Evolutionary conservation across 345 rosid genomes (phyloP).

Genomic region (Kernera saxatilis): DNA sequence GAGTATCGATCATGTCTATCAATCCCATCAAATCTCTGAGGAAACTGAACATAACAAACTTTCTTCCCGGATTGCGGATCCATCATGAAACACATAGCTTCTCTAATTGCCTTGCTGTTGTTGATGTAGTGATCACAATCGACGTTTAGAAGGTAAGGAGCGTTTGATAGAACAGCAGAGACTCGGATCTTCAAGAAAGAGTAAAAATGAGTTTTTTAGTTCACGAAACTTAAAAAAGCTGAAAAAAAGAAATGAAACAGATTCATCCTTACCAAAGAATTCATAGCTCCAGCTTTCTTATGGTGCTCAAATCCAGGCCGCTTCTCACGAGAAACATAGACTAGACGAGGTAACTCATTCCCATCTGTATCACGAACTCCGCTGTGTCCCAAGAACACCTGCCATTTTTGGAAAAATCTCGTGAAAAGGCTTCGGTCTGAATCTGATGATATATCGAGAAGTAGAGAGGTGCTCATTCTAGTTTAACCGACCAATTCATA

Average conservation of each 20-base stretch:
- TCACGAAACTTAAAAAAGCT: not conserved
- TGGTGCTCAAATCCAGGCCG: slow-evolving; percentile 97
- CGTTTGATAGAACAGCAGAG: slow-evolving; percentile 89
- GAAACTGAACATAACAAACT: slow-evolving; percentile 96
- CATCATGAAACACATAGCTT: slow-evolving; percentile 99
- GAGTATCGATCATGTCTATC: slow-evolving; percentile 97
- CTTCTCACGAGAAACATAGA: slow-evolving; percentile 97
- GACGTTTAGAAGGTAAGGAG: slow-evolving; percentile 85
- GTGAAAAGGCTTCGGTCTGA: not conserved
- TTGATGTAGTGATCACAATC: slow-evolving; percentile 97
- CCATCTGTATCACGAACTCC: slow-evolving; percentile 76
- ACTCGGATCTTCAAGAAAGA: slow-evolving; percentile 59
- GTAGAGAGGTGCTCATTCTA: not conserved
- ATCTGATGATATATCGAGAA: not conserved
- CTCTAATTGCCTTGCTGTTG: slow-evolving; percentile 88
- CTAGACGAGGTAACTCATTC: slow-evolving; percentile 80
- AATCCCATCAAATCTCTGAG: slow-evolving; percentile 95
- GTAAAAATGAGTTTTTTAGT: not conserved
- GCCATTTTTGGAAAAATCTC: slow-evolving; percentile 5
- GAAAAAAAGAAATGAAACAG: not conserved
- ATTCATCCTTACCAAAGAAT: slow-evolving; percentile 57
- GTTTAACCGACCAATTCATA: too few relatives aligned
- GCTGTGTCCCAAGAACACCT: slow-evolving; percentile 90
- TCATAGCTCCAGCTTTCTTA: slow-evolving; percentile 98
- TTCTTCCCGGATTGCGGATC: slow-evolving; percentile 86